Evolutionary conservation across 768 basidiomycete species (phyloP), one percentile per base, ranked within the genome.

Genomic region (Cyclocybe cylindracea): DNA sequence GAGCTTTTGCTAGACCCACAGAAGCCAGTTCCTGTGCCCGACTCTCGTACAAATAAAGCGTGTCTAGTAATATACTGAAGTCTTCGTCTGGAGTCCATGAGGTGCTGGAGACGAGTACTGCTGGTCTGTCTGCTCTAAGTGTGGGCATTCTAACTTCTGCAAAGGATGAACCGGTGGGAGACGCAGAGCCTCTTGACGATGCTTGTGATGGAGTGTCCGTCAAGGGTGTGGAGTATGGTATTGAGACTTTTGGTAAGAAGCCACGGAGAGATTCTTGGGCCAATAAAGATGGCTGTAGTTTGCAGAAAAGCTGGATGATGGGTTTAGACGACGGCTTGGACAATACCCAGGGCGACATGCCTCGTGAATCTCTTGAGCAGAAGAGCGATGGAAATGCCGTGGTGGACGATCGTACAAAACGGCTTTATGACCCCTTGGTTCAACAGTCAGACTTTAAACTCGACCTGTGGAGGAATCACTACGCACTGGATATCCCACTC

Each of bases 1-100:
- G 52, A 33, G 10, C 42, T 39, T 50, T 52, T 24, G 40, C 42
- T 39, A 51, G 43, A 18, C 42, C 16, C 46, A 19, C 13, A n/a
- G 45, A 51, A 36, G 49, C 50, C 29, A 67, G 55, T 44, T 66
- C 63, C 18, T 62, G 58, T 13, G 85, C 87, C 18, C 75, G 80
- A 10, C 64, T 51, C 58, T 98, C 87, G 65, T 97, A 98, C 11
- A 70, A 38, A 10, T 71, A 65, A 36, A 99, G 73, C 2, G 94
- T 93, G 14, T 82, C 77, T 16, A 98, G 68, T 13, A 99, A 82
- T 46, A 97, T 80, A 7, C 79, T 72, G 58, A 99, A 98, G 66
- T 98, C 94, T 66, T 99, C 97, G 61, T 99, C 97, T 5, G 92
- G 84, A 1, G 97, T 98, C 96, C 96, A 98, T 11, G 91, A 94